Evolutionary conservation across 441 rosid species (phyloP).

Genomic region (Pelargonium myrrhifolium): DNA sequence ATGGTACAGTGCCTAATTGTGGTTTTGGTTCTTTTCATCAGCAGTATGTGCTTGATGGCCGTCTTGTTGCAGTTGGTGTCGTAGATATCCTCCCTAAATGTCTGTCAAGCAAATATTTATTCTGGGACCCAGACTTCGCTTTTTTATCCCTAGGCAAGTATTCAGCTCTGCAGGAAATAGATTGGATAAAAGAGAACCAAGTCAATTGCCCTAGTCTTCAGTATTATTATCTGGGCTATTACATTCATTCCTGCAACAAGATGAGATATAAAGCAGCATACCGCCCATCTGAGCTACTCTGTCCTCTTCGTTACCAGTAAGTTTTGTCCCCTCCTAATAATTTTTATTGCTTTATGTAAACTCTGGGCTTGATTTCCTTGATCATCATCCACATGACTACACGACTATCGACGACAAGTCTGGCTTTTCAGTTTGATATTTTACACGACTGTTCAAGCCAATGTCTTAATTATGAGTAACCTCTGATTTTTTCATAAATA

Average conservation of each 20-base stretch:
- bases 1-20: constrained; percentile 57
- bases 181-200: constrained; percentile 71
- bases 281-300: constrained; percentile 82
- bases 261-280: constrained; percentile 97
- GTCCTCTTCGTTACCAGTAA: constrained; percentile 86
- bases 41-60: constrained; percentile 71
- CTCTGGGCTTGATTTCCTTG: background rate
- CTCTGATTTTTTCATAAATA: background rate
- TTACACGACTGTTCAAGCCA: background rate
- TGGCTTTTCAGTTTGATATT: background rate
- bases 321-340: constrained; percentile 18
- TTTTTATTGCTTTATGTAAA: background rate
- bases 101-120: constrained; percentile 84
- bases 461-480: background rate
- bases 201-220: constrained; percentile 61
- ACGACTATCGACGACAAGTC: background rate
- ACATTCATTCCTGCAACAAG: constrained; percentile 87
- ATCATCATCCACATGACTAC: background rate
- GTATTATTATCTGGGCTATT: constrained; percentile 92
- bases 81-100: constrained; percentile 86
- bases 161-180: constrained; percentile 83
- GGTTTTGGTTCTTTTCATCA: constrained; percentile 98
- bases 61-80: constrained; percentile 83
- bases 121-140: constrained; percentile 95
- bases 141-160: constrained; percentile 79